Percentiles rank a stretch among this genome's conserved stretches.
These are phyloP conservation scores for Quercus suber DNA, from an alignment of 306 rosid species.

Conservation along the genomic window DNA sequence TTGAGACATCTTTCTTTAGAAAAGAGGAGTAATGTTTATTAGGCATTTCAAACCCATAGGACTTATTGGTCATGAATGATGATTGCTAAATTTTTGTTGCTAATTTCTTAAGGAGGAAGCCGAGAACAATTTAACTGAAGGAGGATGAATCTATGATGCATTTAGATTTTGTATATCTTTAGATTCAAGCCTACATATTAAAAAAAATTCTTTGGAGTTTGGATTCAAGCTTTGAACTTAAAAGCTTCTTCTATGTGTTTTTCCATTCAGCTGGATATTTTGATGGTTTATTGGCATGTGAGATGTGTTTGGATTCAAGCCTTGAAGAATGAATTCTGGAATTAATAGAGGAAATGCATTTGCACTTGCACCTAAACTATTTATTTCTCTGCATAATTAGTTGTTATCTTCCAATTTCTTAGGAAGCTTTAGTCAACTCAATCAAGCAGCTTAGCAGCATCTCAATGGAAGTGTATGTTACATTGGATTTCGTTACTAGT, in stretches of 20 bases:
- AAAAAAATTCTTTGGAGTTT: not conserved
- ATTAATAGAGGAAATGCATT: not conserved
- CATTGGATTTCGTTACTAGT: not conserved
- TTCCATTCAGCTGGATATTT: not conserved
- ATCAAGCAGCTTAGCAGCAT: slow-evolving; percentile 42
- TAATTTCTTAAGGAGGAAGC: not conserved
- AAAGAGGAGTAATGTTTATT: no score
- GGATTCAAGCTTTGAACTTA: not conserved
- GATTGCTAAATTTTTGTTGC: not conserved
- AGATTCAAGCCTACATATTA: not conserved
- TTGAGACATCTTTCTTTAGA: no score
- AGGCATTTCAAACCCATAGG: no score
- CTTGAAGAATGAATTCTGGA: not conserved
- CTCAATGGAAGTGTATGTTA: slow-evolving; percentile 45
- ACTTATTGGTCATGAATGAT: not conserved
- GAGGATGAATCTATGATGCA: not conserved
- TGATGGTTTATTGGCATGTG: not conserved
- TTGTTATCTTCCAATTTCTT: not conserved
- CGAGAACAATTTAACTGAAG: not conserved
- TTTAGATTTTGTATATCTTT: not conserved
- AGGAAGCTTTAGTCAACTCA: not conserved
- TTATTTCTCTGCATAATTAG: not conserved
- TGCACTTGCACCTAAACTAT: not conserved
- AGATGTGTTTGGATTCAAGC: not conserved
- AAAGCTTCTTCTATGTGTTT: not conserved